Evolutionary conservation across 2,329 filamentous ascomycete species (phyloP).

Genomic region (Fusarium nisikadoi): DNA sequence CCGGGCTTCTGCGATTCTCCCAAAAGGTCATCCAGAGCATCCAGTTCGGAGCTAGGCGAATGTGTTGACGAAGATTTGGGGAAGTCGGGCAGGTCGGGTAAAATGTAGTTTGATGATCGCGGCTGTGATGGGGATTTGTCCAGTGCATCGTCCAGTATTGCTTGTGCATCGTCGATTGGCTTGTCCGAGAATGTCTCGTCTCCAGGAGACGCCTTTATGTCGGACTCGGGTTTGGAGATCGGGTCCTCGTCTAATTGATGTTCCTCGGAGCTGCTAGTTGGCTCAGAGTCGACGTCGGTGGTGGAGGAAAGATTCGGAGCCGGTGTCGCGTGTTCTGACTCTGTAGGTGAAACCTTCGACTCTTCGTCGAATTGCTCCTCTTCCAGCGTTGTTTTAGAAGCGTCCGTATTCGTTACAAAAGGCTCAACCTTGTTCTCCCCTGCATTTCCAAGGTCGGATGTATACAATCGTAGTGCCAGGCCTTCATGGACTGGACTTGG

Average conservation of each 20-base stretch:
- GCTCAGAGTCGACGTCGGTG: not conserved
- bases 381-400: not conserved
- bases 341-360: not conserved
- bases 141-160: not conserved
- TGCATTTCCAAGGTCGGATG: conserved; percentile 37
- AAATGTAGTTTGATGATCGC: not conserved
- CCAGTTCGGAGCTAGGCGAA: not conserved
- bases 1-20: not conserved
- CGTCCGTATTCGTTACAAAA: conserved; percentile 23
- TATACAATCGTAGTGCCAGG: conserved; percentile 33
- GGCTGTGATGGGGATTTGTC: not conserved
- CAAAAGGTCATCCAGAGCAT: not conserved
- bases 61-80: not conserved
- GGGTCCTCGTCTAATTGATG: not conserved
- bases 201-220: not conserved
- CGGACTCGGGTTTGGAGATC: not conserved
- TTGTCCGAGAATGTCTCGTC: not conserved
- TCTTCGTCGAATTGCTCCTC: not conserved
- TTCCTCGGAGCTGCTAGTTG: not conserved
- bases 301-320: not conserved
- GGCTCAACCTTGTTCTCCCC: conserved; percentile 43
- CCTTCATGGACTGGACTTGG: conserved; percentile 16
- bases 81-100: not conserved
- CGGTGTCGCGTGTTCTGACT: not conserved
- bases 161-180: not conserved